phyloP scores from a whole-genome alignment of 108 stramenopile species.

The Nitzschia putrida region DNA sequence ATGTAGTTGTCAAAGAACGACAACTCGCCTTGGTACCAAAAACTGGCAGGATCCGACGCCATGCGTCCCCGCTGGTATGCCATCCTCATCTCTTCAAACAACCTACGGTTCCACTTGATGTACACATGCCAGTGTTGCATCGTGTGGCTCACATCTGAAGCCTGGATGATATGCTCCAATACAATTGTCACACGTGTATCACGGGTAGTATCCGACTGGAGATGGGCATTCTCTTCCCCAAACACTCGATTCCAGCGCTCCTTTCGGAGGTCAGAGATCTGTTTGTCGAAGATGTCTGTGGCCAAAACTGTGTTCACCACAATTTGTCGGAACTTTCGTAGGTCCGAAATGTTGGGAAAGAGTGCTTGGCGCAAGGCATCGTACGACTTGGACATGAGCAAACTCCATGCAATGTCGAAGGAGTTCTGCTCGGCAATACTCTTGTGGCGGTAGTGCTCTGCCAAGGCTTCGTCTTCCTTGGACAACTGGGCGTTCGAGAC shows the following conservation, averaged over 20 bases:
- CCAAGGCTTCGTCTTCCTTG: slow-evolving; percentile 24
- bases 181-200: slow-evolving; percentile 36
- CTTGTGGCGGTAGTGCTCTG: slow-evolving; percentile 32
- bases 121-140: slow-evolving; percentile 57
- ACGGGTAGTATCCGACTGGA: neutral
- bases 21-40: slow-evolving; percentile 27
- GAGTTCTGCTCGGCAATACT: slow-evolving; percentile 46
- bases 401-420: slow-evolving; percentile 33
- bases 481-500: slow-evolving; percentile 42
- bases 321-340: slow-evolving; percentile 34
- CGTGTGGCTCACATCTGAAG: slow-evolving; percentile 49
- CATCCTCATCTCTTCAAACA: slow-evolving; percentile 36
- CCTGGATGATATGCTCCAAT: slow-evolving; percentile 52
- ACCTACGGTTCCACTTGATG: slow-evolving; percentile 42
- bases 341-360: slow-evolving; percentile 21
- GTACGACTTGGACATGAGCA: slow-evolving; percentile 34
- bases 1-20: slow-evolving; percentile 49
- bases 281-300: slow-evolving; percentile 52
- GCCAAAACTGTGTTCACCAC: slow-evolving; percentile 35
- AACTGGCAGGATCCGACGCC: slow-evolving; percentile 14
- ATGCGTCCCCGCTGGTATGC: slow-evolving; percentile 20
- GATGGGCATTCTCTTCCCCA: neutral
- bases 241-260: slow-evolving; percentile 49
- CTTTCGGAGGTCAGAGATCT: slow-evolving; percentile 31
- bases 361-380: slow-evolving; percentile 23